phyloP scores from a whole-genome alignment of 768 basidiomycete genomes.

The Russula lepida region DNA sequence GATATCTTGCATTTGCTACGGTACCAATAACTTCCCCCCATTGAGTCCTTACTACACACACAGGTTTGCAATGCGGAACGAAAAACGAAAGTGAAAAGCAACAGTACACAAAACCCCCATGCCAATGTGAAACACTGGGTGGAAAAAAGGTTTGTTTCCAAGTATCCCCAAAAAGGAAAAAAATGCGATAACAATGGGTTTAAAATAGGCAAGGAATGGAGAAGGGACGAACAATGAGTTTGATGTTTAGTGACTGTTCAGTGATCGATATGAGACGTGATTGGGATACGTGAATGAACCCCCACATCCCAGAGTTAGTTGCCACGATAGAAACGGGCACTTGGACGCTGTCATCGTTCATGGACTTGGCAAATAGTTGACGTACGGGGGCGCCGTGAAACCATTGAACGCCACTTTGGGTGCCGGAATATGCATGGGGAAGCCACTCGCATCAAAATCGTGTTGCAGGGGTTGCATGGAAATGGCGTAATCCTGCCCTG shows the following conservation, averaged over 20 bases:
- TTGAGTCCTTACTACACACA: conserved; percentile 12
- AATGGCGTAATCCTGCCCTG: conserved; percentile 14
- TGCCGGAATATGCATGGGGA: conserved; percentile 13
- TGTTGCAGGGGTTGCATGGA: conserved; percentile 10
- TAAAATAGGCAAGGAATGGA: conserved; percentile 4
- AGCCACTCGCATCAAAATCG: conserved; percentile 2
- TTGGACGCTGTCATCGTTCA: not conserved
- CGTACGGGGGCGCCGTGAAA: not conserved
- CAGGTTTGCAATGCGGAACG: conserved; percentile 14
- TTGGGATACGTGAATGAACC: conserved; percentile 3
- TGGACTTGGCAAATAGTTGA: conserved; percentile 8
- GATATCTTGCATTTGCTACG: conserved; percentile 17
- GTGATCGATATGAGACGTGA: conserved; percentile 10
- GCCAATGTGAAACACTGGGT: not conserved
- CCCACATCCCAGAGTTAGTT: not conserved
- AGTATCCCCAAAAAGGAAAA: not conserved
- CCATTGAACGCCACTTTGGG: conserved; percentile 2
- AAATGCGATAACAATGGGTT: conserved; percentile 4
- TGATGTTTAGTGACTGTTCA: conserved; percentile 2
- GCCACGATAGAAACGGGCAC: conserved; percentile 4
- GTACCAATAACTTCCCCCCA: conserved; percentile 2
- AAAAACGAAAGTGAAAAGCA: not conserved
- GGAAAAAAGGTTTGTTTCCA: not conserved
- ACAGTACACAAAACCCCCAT: conserved; percentile 7
- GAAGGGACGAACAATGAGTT: conserved; percentile 3